Percentiles rank a stretch among this genome's conserved stretches.
These are phyloP conservation scores for Moniliophthora roreri DNA, from an alignment of 1,284 basidiomycete species.

Conservation along the genomic window DNA sequence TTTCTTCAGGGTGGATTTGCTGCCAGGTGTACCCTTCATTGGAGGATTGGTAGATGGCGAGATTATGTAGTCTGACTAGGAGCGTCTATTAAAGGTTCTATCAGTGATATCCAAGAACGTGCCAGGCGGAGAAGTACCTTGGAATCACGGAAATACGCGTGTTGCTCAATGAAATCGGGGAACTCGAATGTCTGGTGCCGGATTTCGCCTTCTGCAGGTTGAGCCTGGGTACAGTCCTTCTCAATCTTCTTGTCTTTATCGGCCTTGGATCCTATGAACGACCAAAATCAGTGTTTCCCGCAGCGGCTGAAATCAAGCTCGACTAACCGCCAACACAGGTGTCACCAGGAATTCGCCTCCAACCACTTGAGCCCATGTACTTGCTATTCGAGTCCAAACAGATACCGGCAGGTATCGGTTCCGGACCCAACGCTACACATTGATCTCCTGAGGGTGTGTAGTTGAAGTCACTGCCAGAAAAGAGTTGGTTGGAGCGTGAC, in stretches of 20 bases:
- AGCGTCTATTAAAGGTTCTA: constrained; percentile 58
- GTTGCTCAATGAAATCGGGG: constrained; percentile 66
- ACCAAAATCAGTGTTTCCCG: too few species aligned
- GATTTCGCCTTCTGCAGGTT: constrained; percentile 73
- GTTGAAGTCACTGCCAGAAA: constrained; percentile 76
- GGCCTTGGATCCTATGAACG: too few species aligned
- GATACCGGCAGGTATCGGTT: constrained; percentile 79
- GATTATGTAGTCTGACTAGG: constrained; percentile 78
- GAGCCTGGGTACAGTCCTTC: constrained; percentile 70
- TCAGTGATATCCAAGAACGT: neutral
- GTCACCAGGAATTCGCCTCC: constrained; percentile 91
- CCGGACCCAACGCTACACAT: constrained; percentile 83
- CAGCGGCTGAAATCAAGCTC: too few species aligned
- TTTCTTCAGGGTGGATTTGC: constrained; percentile 57
- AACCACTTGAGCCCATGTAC: constrained; percentile 91
- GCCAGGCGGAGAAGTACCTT: constrained; percentile 37
- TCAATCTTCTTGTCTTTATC: constrained; percentile 71
- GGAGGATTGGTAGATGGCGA: constrained; percentile 87
- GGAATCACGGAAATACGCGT: constrained; percentile 83
- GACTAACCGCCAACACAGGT: constrained; percentile 71
- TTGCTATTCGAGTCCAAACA: constrained; percentile 64
- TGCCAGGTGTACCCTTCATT: constrained; percentile 96
- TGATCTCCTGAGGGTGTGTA: constrained; percentile 70
- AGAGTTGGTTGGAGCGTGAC: constrained; percentile 1
- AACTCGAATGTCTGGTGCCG: constrained; percentile 79